Conservation (phyloP, 805 yeast species). For the Metschnikowia anglica region DNA sequence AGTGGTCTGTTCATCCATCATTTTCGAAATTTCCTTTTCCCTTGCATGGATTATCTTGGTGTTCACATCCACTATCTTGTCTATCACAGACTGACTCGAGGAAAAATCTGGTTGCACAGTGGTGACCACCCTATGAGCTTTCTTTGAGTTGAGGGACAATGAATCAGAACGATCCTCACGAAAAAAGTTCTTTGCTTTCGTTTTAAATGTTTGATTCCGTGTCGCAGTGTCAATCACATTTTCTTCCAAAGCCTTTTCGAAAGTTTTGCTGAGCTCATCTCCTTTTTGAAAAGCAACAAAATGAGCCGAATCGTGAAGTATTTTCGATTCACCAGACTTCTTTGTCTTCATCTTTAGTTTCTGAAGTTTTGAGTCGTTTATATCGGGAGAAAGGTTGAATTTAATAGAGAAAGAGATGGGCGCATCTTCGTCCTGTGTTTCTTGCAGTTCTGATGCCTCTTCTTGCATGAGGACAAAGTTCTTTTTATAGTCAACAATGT, state of each 20-base stretch:
- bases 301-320: slow-evolving; percentile 34
- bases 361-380: slow-evolving; percentile 6
- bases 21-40: slow-evolving; percentile 3
- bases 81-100: slow-evolving; percentile 14
- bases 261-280: slow-evolving; percentile 37
- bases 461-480: slow-evolving; percentile 46
- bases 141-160: not conserved
- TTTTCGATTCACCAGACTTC: not conserved
- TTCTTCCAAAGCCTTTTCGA: slow-evolving; percentile 30
- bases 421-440: slow-evolving; percentile 20
- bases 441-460: slow-evolving; percentile 4
- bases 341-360: slow-evolving; percentile 10
- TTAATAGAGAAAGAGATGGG: slow-evolving; percentile 50
- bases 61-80: slow-evolving; percentile 18
- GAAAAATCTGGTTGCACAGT: slow-evolving; percentile 18
- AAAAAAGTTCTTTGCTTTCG: slow-evolving; percentile 10
- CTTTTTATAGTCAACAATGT: slow-evolving; percentile 60
- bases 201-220: slow-evolving; percentile 1
- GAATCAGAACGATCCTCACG: slow-evolving; percentile 10
- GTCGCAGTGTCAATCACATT: slow-evolving; percentile 4
- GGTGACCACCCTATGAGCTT: slow-evolving; percentile 5
- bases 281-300: slow-evolving; percentile 65
- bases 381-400: slow-evolving; percentile 36
- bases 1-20: not conserved
- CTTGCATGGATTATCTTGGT: slow-evolving; percentile 8